phyloP scores from a whole-genome alignment of 2,329 filamentous ascomycete genomes.

The Claviceps paspali region DNA sequence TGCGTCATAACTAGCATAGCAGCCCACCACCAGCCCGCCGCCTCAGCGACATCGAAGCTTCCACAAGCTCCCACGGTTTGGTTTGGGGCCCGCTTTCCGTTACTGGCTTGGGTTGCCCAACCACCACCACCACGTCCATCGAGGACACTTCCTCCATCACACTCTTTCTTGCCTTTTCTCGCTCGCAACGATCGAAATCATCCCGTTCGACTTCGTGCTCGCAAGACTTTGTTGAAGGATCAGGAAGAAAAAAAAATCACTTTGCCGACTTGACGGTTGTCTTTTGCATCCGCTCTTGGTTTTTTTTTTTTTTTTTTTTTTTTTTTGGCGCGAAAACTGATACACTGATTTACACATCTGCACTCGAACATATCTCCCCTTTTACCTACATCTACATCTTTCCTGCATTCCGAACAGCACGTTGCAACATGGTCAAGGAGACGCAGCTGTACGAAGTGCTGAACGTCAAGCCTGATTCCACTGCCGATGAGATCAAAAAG shows the following conservation, averaged over 20 bases:
- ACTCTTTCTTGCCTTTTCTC: background rate
- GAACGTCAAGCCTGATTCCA: constrained; percentile 60
- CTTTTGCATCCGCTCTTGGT: too few relatives aligned
- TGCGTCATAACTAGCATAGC: constrained; percentile 2
- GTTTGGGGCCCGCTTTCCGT: constrained; percentile 9
- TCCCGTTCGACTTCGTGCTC: too few relatives aligned
- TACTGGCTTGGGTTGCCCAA: background rate
- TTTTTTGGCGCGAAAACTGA: too few relatives aligned
- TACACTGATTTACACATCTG: too few relatives aligned
- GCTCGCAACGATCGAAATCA: background rate
- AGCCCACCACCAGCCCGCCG: too few relatives aligned
- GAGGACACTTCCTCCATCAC: too few relatives aligned
- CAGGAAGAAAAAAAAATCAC: background rate
- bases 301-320: too few relatives aligned
- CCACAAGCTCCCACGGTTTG: constrained; percentile 22
- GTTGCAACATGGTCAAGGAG: constrained; percentile 68
- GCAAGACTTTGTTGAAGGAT: too few relatives aligned
- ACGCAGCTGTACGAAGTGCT: constrained; percentile 89
- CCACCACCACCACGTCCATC: too few relatives aligned
- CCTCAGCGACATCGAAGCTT: constrained; percentile 14
- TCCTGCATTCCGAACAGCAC: background rate
- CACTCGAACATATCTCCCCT: too few relatives aligned
- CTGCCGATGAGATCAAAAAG: constrained; percentile 94
- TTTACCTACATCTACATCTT: too few relatives aligned
- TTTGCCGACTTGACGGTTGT: too few relatives aligned